Evolutionary conservation across 352 stramenopile species (phyloP).

Genomic region (Pythium apleroticum): DNA sequence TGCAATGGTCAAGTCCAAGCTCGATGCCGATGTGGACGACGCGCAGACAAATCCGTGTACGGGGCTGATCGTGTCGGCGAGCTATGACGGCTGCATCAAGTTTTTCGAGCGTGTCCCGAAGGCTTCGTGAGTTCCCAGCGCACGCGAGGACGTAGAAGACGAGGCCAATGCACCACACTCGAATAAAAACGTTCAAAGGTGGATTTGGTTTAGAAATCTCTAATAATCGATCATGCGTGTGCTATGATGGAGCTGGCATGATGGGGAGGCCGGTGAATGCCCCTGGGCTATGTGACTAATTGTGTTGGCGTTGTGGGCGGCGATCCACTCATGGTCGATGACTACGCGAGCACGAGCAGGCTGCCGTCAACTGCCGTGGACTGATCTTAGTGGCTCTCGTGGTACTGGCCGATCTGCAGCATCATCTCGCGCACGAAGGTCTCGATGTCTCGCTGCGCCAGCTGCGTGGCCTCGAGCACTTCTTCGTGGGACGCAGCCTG

Average conservation of each 20-base stretch:
- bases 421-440: constrained; percentile 51
- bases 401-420: constrained; percentile 41
- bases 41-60: constrained; percentile 71
- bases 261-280: not conserved
- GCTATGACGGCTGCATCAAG: constrained; percentile 85
- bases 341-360: not conserved
- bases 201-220: constrained; percentile 12
- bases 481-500: constrained; percentile 90
- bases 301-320: not conserved
- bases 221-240: constrained; percentile 10
- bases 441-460: constrained; percentile 63
- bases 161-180: not conserved
- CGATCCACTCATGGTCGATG: constrained; percentile 1
- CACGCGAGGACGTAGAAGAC: not conserved
- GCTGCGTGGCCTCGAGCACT: constrained; percentile 89
- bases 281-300: constrained; percentile 4
- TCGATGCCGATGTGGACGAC: constrained; percentile 51
- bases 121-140: constrained; percentile 11
- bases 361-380: not conserved
- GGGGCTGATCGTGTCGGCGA: constrained; percentile 78
- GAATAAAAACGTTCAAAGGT: not conserved
- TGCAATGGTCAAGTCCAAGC: constrained; percentile 77
- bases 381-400: constrained; percentile 18
- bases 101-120: constrained; percentile 64
- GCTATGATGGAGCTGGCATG: not conserved